Evolutionary conservation across 805 yeast species (phyloP), one percentile per base, ranked within the genome.

Genomic region (Kregervanrija delftensis): DNA sequence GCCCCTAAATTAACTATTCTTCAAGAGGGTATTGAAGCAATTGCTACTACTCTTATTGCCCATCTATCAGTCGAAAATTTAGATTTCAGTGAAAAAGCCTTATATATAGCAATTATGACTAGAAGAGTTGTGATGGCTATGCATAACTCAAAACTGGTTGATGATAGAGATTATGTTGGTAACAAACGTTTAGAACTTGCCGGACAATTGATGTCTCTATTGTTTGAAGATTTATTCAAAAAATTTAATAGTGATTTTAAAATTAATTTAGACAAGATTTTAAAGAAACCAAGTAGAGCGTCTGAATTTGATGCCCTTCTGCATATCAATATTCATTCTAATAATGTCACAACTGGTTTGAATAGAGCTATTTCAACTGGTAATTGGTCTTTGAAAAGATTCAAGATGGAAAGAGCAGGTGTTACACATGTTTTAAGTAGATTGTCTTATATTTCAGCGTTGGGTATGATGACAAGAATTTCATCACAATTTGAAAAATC

Each of bases 391-490:
- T 74, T 93, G 60, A 93, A 93, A 68, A 85, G 99, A 70, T 93
- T 93, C 73, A 91, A 90, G 82, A 93, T 93, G 99, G 99, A 93
- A 68, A 79, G 99, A 49, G 99, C 99, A 0, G 99, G 99, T 68
- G 99, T 93, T 42, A 93, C 99, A 3, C 99, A 93, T 63, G 97
- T 93, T 35, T 72, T 93, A 45, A 84, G 95, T 47, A 77, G 99
- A 59, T 69, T 93, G 47, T 86, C 96, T 15, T 93, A 88, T 63
- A 91, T 93, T 39, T 83, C 95, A 8, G 99, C 99, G 0, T 69
- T 93, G 49, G 99, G 99, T 57, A 93, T 93, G 99, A 93, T 93
- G 99, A 93, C 99, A 11, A 84, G 99, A 71, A 93, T 93, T 43
- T 87, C 97, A 6, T 91, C 98, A n/a, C 99, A 93, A 66, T 93